Percentiles rank a stretch among this genome's conserved stretches.
Evolutionary conservation across 352 stramenopile species (phyloP).

Genomic region (Globisporangium alternatum): DNA sequence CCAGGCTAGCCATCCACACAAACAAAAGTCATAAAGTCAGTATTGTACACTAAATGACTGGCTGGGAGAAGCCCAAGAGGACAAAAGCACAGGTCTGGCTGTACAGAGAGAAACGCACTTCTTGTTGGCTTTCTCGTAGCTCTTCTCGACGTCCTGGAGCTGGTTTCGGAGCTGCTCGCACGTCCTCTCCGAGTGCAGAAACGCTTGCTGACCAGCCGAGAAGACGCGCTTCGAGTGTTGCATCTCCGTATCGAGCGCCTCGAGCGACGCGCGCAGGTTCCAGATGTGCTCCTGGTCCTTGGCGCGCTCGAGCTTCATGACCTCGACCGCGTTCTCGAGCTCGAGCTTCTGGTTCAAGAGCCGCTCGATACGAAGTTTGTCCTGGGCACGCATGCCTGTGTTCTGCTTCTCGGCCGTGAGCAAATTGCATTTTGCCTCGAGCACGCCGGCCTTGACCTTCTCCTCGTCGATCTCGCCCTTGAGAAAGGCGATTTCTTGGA

Average conservation of each 20-base stretch:
- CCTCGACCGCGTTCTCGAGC: slow-evolving; percentile 59
- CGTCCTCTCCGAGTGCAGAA: slow-evolving; percentile 63
- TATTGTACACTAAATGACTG: background rate
- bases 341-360: slow-evolving; percentile 80
- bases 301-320: slow-evolving; percentile 48
- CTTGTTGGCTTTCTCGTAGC: slow-evolving; percentile 71
- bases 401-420: slow-evolving; percentile 71
- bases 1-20: slow-evolving; percentile 32
- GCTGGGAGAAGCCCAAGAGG: background rate
- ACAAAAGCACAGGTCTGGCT: background rate
- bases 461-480: slow-evolving; percentile 48
- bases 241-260: slow-evolving; percentile 69
- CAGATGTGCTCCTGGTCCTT: slow-evolving; percentile 74
- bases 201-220: slow-evolving; percentile 71
- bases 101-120: slow-evolving; percentile 32
- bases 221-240: slow-evolving; percentile 82
- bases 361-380: slow-evolving; percentile 76
- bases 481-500: slow-evolving; percentile 42
- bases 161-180: slow-evolving; percentile 71
- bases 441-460: slow-evolving; percentile 50
- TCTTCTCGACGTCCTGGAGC: slow-evolving; percentile 67
- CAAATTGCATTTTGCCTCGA: slow-evolving; percentile 70
- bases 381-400: slow-evolving; percentile 69
- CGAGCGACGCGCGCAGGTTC: slow-evolving; percentile 57
- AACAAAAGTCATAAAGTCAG: background rate